Base-by-base conservation (phyloP, 2,329 filamentous ascomycete species). In the Botrytis fabae region DNA sequence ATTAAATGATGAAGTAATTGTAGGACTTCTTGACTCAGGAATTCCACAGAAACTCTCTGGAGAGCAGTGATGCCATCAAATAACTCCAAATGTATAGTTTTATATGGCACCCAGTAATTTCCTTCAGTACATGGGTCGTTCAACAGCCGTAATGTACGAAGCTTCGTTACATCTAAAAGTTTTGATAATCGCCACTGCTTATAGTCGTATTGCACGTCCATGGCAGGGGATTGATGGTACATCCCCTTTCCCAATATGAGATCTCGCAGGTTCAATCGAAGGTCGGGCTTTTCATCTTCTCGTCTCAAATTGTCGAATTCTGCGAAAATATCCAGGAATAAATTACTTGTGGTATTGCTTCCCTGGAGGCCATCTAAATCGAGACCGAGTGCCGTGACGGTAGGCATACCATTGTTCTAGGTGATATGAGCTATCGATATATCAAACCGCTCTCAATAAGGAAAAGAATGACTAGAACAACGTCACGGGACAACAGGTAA, bases 331-430 rank as follows among this genome's bases (percentile, higher is more conserved):
- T 63, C 62, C 22, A 42, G 1, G 12, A 63, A 61, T 25, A 69
- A 38, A 7, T 63, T 20, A 16, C 42, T 4, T 20, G 18, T 25
- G 32, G 69, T 51, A 0, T n/a, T 22, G 25, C 25, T 16, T 54
- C 25, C 12, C 1, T n/a, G 0, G 1, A 14, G 14, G 25, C 20
- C 25, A 10, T 70, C 57, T 35, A 70, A 8, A 40, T 63, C 44
- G 6, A 70, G 69, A 10, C 44, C 69, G 28, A 54, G 44, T 25
- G 69, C 28, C 7, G 44, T 63, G 32, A 40, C 6, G 4, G 44
- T 42, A n/a, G 69, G 44, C 0, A 35, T 63, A 25, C 44, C 59
- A 70, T 70, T 16, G 22, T 70, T 70, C 69, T 70, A 63, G 9
- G 6, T 9, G 16, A n/a, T 18, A 32, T 54, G 57, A 63, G 69